phyloP scores from a whole-genome alignment of 2,329 filamentous ascomycete species.

The Pseudonectria buxi region DNA sequence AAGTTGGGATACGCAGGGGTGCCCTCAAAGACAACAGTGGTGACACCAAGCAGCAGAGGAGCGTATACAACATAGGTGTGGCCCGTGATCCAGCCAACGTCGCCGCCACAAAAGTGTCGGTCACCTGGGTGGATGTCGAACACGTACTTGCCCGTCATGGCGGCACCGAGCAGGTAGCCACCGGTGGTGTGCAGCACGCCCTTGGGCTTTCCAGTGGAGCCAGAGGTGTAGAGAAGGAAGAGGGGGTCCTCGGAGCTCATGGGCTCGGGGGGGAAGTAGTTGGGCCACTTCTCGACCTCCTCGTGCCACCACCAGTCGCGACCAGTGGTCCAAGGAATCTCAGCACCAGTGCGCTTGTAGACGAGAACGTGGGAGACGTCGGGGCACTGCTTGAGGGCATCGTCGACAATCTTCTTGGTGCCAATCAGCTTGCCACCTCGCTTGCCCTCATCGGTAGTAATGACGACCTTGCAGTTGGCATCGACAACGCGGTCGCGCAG shows the following conservation, averaged over 20 bases:
- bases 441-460: constrained; percentile 96
- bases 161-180: constrained; percentile 90
- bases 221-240: constrained; percentile 96
- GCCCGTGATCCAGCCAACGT: constrained; percentile 98
- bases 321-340: constrained; percentile 82
- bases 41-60: constrained; percentile 83
- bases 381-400: constrained; percentile 92
- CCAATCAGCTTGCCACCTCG: constrained; percentile 94
- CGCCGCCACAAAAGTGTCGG: constrained; percentile 93
- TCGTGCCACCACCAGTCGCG: constrained; percentile 98
- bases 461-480: constrained; percentile 84
- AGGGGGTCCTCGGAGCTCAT: constrained; percentile 94
- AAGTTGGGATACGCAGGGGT: constrained; percentile 97
- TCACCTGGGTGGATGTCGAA: constrained; percentile 96
- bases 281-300: constrained; percentile 93
- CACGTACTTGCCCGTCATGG: constrained; percentile 93
- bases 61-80: constrained; percentile 99
- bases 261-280: constrained; percentile 80
- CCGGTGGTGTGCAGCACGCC: constrained; percentile 97
- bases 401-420: constrained; percentile 98
- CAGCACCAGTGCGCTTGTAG: constrained; percentile 89
- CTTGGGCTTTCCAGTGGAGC: constrained; percentile 97
- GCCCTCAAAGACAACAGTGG: constrained; percentile 95
- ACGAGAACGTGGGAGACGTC: constrained; percentile 80
- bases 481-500: constrained; percentile 92